These are phyloP conservation scores for Canavalia gladiata DNA, from an alignment of 306 rosid species.

Conservation along the genomic window DNA sequence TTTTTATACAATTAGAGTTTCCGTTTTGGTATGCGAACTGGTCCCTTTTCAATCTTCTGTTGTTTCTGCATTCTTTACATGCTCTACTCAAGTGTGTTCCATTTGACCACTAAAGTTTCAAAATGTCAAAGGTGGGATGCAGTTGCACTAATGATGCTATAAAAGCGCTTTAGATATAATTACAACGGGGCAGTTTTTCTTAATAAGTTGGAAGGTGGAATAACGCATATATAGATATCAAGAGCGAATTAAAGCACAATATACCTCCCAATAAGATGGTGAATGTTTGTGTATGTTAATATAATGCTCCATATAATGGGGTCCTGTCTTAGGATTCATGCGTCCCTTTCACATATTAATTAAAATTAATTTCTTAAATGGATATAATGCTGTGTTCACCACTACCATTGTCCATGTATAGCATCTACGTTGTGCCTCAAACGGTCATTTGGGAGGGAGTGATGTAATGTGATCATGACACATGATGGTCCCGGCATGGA, in stretches of 20 bases:
- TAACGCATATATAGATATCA: background rate
- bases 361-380: background rate
- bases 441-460: conserved; percentile 55
- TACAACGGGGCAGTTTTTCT: background rate
- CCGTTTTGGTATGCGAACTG: background rate
- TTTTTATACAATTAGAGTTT: background rate
- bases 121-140: conserved; percentile 28
- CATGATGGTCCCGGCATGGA: conserved; percentile 67
- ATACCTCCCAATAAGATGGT: background rate
- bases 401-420: conserved; percentile 22
- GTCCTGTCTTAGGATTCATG: background rate
- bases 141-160: conserved; percentile 10
- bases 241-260: background rate
- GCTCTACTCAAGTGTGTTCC: conserved; percentile 4
- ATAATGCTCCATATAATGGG: background rate
- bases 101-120: background rate
- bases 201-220: background rate
- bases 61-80: background rate
- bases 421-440: conserved; percentile 34
- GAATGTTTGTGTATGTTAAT: background rate
- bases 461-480: conserved; percentile 25
- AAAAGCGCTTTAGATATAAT: background rate
- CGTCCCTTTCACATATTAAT: background rate
- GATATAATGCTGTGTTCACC: background rate
- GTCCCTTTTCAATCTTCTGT: background rate